These are phyloP conservation scores for Puccinia polysora DNA, from an alignment of 1,284 basidiomycete genomes.

Conservation along the genomic window DNA sequence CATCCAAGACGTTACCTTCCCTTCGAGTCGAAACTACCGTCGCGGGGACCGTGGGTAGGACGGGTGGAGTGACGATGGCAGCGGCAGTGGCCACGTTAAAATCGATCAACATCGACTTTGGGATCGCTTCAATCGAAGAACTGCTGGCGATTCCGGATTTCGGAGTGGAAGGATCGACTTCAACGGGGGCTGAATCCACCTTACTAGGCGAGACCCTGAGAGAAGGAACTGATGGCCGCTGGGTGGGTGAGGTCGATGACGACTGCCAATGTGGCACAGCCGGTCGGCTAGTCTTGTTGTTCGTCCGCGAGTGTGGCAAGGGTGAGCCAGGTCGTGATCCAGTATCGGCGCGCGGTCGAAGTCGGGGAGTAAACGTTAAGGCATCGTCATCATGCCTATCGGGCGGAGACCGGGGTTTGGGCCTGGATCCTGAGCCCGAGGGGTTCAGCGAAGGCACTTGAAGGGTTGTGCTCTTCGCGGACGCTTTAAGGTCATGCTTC, in stretches of 20 bases:
- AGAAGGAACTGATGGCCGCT: neutral
- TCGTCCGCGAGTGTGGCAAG: slow-evolving; percentile 18
- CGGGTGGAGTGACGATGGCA: slow-evolving; percentile 36
- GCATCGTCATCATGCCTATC: slow-evolving; percentile 28
- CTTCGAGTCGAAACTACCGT: slow-evolving; percentile 4
- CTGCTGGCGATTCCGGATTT: neutral
- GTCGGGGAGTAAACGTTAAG: slow-evolving; percentile 34
- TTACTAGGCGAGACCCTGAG: neutral
- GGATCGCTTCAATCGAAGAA: too few relatives aligned
- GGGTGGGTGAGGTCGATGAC: neutral
- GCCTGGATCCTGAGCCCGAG: neutral
- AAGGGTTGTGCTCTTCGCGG: neutral
- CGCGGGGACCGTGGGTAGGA: slow-evolving; percentile 1
- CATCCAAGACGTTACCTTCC: slow-evolving; percentile 40
- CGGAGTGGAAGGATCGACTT: slow-evolving; percentile 9
- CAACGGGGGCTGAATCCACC: neutral
- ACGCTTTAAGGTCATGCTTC: slow-evolving; percentile 26
- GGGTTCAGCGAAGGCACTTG: slow-evolving; percentile 1
- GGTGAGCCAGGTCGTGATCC: slow-evolving; percentile 31
- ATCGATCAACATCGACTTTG: slow-evolving; percentile 33
- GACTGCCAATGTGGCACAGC: neutral
- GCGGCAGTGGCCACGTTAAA: slow-evolving; percentile 41
- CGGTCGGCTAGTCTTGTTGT: neutral
- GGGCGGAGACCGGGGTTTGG: neutral
- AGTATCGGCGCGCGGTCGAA: slow-evolving; percentile 17